Evolutionary conservation across 345 rosid species (phyloP).

Genomic region (Euphorbia pulcherrima): DNA sequence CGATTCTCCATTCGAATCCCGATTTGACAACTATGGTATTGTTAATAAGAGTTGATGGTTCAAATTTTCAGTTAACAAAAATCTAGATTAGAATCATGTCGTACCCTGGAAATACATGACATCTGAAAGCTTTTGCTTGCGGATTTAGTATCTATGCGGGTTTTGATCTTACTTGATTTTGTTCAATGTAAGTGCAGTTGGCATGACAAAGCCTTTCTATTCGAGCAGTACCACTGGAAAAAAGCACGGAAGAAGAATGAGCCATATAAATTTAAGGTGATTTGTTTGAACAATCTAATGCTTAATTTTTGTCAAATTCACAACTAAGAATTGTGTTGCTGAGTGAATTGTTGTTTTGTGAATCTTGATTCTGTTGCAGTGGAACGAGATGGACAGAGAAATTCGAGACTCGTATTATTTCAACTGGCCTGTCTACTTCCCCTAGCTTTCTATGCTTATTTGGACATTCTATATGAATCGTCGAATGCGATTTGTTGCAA

Average conservation of each 20-base stretch:
- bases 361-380: slow-evolving; percentile 38
- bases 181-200: slow-evolving; percentile 59
- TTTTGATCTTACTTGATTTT: slow-evolving; percentile 8
- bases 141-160: neutral
- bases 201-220: slow-evolving; percentile 85
- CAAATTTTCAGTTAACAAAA: too few relatives aligned
- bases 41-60: too few relatives aligned
- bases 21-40: too few relatives aligned
- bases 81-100: too few relatives aligned
- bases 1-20: too few relatives aligned
- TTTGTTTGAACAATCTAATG: neutral
- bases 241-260: slow-evolving; percentile 63
- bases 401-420: slow-evolving; percentile 62
- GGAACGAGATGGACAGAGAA: slow-evolving; percentile 80
- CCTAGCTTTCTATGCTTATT: slow-evolving; percentile 30
- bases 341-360: neutral
- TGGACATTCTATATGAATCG: neutral
- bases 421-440: slow-evolving; percentile 86
- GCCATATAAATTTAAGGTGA: slow-evolving; percentile 79
- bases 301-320: slow-evolving; percentile 2
- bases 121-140: neutral
- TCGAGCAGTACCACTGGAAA: slow-evolving; percentile 85
- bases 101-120: too few relatives aligned
- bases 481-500: neutral
- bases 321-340: neutral